Conservation (phyloP, 1,284 basidiomycete species). For the Melanopsichium pennsylvanicum region DNA sequence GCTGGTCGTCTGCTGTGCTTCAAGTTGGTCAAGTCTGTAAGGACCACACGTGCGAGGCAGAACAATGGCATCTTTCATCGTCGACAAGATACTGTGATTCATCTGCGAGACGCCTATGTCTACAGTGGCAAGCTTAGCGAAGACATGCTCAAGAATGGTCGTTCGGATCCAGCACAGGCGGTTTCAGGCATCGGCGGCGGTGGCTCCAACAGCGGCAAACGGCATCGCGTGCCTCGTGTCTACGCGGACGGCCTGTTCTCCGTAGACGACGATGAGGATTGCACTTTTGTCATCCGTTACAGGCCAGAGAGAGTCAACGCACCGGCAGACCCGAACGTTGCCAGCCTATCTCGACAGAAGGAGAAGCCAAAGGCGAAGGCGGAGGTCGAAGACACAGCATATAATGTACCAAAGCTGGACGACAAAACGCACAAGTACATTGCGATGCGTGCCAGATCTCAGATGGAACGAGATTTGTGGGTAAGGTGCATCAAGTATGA, state of each 20-base stretch:
- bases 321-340: constrained; percentile 30
- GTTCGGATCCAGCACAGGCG: constrained; percentile 48
- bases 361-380: constrained; percentile 10
- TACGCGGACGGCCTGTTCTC: constrained; percentile 60
- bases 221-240: constrained; percentile 55
- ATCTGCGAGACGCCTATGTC: constrained; percentile 62
- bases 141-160: constrained; percentile 45
- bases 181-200: constrained; percentile 38
- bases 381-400: not conserved
- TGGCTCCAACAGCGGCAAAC: constrained; percentile 45
- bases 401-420: constrained; percentile 70
- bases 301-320: constrained; percentile 48
- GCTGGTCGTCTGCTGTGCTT: constrained; percentile 58
- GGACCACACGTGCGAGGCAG: constrained; percentile 59
- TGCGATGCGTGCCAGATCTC: constrained; percentile 78
- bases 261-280: constrained; percentile 63
- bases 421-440: constrained; percentile 72
- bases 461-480: constrained; percentile 84
- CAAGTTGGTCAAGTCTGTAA: constrained; percentile 55
- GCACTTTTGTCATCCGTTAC: constrained; percentile 63
- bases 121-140: constrained; percentile 61
- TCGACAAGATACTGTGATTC: constrained; percentile 58
- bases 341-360: constrained; percentile 7
- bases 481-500: constrained; percentile 83
- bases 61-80: constrained; percentile 63